A percentile compares a stretch with the other conserved stretches of the same genome.
These are phyloP conservation scores for Komagataella phaffii DNA, from an alignment of 805 yeast species.

Conservation along the genomic window DNA sequence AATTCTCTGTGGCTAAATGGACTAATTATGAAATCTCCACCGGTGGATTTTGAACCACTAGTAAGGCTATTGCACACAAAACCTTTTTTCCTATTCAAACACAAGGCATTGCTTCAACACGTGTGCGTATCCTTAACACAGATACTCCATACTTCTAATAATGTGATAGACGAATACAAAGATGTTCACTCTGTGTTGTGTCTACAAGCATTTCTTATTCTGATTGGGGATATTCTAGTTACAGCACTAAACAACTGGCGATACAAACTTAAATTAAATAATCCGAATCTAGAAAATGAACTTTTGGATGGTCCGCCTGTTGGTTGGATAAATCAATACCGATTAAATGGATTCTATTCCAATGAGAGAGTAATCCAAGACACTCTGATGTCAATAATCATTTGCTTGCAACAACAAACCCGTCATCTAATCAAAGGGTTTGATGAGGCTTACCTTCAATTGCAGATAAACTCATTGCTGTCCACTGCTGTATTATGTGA, in stretches of 20 bases:
- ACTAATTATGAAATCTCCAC: not conserved
- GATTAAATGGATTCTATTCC: not conserved
- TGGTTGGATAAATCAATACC: not conserved
- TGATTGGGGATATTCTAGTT: not conserved
- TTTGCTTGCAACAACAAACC: not conserved
- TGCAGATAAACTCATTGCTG: not conserved
- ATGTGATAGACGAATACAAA: not conserved
- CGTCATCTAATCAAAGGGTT: not conserved
- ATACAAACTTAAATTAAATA: not conserved
- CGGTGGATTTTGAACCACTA: not conserved
- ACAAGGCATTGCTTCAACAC: not conserved
- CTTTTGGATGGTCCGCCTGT: not conserved
- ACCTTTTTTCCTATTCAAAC: not conserved
- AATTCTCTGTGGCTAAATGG: not conserved
- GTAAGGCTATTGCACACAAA: not conserved
- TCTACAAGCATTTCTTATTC: not conserved
- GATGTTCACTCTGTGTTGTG: not conserved
- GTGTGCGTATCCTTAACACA: not conserved
- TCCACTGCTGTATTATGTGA: not conserved
- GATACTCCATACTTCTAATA: not conserved
- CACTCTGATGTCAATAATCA: not conserved
- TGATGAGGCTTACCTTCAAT: not conserved
- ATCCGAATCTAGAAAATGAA: not conserved
- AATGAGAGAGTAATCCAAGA: not conserved
- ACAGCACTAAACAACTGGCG: not conserved